Evolutionary conservation across 2,329 filamentous ascomycete genomes (phyloP).

Genomic region (Aspergillus ruber): DNA sequence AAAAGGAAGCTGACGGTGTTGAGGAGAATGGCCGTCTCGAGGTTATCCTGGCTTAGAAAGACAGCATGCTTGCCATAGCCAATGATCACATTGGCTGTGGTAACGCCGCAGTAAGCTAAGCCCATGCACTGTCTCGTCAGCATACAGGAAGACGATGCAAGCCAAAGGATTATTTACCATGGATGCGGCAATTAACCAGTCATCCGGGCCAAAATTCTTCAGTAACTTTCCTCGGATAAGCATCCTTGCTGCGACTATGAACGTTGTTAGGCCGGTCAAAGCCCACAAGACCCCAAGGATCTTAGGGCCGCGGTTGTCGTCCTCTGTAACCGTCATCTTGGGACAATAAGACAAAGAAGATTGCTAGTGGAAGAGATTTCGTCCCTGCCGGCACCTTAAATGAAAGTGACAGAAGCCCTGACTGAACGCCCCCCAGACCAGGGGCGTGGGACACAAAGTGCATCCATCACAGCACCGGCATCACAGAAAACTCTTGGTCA

Average conservation of each 20-base stretch:
- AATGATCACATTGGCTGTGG: conserved; percentile 26
- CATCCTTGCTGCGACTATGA: conserved; percentile 28
- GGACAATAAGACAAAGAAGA: not conserved
- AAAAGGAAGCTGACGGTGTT: conserved; percentile 22
- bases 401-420: too few relatives aligned
- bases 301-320: conserved; percentile 29
- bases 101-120: conserved; percentile 17
- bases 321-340: not conserved
- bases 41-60: conserved; percentile 22
- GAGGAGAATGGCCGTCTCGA: conserved; percentile 18
- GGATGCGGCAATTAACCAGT: conserved; percentile 31
- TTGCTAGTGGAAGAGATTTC: too few relatives aligned
- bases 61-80: conserved; percentile 39
- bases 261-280: conserved; percentile 23
- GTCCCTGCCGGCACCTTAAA: too few relatives aligned
- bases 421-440: too few relatives aligned
- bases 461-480: too few relatives aligned
- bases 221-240: conserved; percentile 26
- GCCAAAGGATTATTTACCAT: conserved; percentile 18
- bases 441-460: too few relatives aligned
- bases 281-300: conserved; percentile 27
- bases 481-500: too few relatives aligned
- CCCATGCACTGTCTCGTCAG: conserved; percentile 7
- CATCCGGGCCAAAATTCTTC: conserved; percentile 31
- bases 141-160: not conserved